Base-by-base conservation (phyloP, 768 basidiomycete genomes). In the Baorangia bicolor region DNA sequence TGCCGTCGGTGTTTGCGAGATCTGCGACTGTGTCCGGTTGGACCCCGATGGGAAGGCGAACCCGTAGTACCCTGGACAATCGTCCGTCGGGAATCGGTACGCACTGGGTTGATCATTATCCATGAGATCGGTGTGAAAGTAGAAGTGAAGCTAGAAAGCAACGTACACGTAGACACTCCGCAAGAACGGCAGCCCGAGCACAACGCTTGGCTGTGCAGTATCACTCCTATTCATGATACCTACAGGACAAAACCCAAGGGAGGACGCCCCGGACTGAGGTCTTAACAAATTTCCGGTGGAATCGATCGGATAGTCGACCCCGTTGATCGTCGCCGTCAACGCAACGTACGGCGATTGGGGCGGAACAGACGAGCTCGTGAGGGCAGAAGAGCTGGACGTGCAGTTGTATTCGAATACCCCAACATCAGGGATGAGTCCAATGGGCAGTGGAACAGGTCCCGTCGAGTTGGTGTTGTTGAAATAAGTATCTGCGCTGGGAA, bases 111-210 rank as follows among this genome's bases (percentile, higher is more conserved):
- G 7, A 27, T 18, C 25, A 25, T 9, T 25, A 37, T 45, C 31
- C 33, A 20, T 62, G 31, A 47, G 39, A 46, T 28, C 14, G 20
- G 18, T 3, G 20, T n/a, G 10, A 35, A 16, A 33, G 27, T 2
- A 27, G 21, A 6, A 20, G 7, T 6, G 10, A 38, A 5, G 14
- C n/a, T 0, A 28, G 16, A 38, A 30, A 35, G 2, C n/a, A 21
- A 51, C 70, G 18, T 55, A 71, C 69, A 73, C 30, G 31, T 71
- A 71, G 23, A 72, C 67, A 21, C 71, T 73, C 23, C 69, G 61
- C 21, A 72, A 39, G 51, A 72, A 71, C 2, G 71, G 70, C 9
- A 63, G 23, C 2, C 69, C 71, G 1, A 71, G 55, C 13, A 50
- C 49, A 5, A 63, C 49, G 20, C 39, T 56, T 3, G 62, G 71